A percentile compares a stretch with the other conserved stretches of the same genome.
Evolutionary conservation across 768 basidiomycete species (phyloP).

Genomic region (Boletales sp.): DNA sequence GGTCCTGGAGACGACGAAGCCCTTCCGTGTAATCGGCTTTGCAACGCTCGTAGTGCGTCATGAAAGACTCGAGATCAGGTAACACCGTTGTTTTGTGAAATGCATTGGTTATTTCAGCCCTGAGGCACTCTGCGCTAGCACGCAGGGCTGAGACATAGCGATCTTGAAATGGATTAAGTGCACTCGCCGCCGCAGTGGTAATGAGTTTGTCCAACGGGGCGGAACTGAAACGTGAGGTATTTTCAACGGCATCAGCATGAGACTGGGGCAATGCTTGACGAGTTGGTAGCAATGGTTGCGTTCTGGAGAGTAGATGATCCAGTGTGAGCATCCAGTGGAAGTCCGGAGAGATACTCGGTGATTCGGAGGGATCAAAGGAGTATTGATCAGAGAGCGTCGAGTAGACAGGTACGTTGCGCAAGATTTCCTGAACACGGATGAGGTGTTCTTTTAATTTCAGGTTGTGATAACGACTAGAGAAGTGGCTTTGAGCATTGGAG

Average conservation of each 20-base stretch:
- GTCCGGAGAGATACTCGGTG: neutral
- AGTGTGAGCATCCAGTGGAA: neutral
- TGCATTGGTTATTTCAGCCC: neutral
- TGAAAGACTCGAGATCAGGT: conserved; percentile 1
- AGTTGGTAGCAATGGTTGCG: neutral
- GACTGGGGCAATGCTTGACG: neutral
- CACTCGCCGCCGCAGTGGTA: neutral
- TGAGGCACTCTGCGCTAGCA: neutral
- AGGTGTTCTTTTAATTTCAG: conserved; percentile 4
- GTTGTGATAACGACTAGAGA: conserved; percentile 13
- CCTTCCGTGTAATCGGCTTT: no score
- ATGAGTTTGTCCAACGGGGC: neutral
- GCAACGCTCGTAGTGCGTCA: no score
- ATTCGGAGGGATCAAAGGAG: neutral
- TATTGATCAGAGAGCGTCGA: neutral
- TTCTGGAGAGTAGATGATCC: neutral
- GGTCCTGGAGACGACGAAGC: no score
- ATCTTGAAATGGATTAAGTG: neutral
- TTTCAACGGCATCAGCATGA: neutral
- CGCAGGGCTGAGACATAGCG: neutral
- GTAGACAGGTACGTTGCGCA: neutral
- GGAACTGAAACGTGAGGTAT: neutral
- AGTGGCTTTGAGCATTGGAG: neutral
- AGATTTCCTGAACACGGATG: neutral
- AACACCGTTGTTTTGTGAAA: neutral